A percentile compares a stretch with the other conserved stretches of the same genome.
These are phyloP conservation scores for Domatiomyces globalis DNA, from an alignment of 2,329 filamentous ascomycete genomes.

Conservation along the genomic window DNA sequence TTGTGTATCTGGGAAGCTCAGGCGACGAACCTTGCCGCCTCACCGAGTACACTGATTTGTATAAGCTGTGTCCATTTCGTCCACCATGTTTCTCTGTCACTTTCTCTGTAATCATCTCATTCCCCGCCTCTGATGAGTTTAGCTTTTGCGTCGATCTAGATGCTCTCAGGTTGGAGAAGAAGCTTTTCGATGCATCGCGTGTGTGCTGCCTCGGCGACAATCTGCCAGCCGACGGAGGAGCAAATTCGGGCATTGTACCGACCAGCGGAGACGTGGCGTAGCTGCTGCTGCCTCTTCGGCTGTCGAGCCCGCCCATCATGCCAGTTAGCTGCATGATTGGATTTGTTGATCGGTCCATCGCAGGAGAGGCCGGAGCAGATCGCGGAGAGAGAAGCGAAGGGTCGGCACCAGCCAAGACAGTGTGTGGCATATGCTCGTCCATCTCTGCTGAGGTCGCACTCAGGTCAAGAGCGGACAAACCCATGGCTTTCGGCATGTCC, in stretches of 20 bases:
- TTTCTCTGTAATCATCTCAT: slow-evolving; percentile 20
- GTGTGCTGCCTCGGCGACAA: slow-evolving; percentile 27
- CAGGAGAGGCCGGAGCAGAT: slow-evolving; percentile 13
- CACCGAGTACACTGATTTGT: slow-evolving; percentile 24
- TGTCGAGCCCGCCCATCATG: background rate
- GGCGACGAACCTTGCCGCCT: slow-evolving; percentile 30
- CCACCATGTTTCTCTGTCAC: slow-evolving; percentile 13
- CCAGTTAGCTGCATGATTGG: background rate
- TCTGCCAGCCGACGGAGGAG: slow-evolving; percentile 25
- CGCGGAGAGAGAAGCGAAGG: slow-evolving; percentile 5
- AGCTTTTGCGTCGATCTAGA: slow-evolving; percentile 31
- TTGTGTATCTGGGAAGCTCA: slow-evolving; percentile 23
- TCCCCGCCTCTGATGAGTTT: slow-evolving; percentile 28
- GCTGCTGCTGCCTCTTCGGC: slow-evolving; percentile 5
- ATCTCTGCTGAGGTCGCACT: slow-evolving; percentile 1
- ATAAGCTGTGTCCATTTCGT: slow-evolving; percentile 30
- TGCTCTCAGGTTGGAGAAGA: slow-evolving; percentile 34
- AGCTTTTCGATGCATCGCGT: slow-evolving; percentile 32
- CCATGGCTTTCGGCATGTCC: slow-evolving; percentile 17
- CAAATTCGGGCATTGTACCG: slow-evolving; percentile 33
- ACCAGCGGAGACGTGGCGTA: slow-evolving; percentile 27
- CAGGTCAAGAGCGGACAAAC: slow-evolving; percentile 15
- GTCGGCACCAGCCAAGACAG: background rate
- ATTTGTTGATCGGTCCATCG: slow-evolving; percentile 2
- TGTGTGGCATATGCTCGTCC: background rate